Evolutionary conservation across 257 asterid genomes (phyloP), one percentile per base, ranked within the genome.

Genomic region (Vinca minor): DNA sequence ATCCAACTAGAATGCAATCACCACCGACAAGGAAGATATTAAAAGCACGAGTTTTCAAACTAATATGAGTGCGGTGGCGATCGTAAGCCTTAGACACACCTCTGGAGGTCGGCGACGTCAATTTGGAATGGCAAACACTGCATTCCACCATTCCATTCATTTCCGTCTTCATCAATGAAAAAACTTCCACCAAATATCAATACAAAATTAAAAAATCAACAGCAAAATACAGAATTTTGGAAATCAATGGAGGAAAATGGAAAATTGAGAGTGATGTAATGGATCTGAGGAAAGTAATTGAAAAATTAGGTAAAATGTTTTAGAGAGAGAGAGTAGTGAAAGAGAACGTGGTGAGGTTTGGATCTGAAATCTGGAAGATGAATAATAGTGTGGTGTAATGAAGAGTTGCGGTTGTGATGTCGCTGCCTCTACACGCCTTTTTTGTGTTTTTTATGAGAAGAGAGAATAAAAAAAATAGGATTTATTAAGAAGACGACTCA

Each of bases 41-140:
- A 28, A 78, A 75, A n/a, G 76, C 83, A 11, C 80, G 83, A 54
- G 73, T 65, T 64, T 74, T 78, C 55, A 75, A 47, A 10, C 80
- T 71, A 5, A 78, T 56, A 58, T 53, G 63, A 41, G 57, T 75
- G 36, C 83, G 80, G 55, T 78, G 83, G 45, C 71, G 78, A 71
- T 75, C 80, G 57, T 75, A 78, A 0, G 83, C 80, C 70, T 78
- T 78, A 29, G 78, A 72, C 17, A 74, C 69, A 0, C 74, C 57
- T 55, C 55, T 58, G 39, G 77, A 35, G 59, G 23, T 23, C 46
- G 78, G 78, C 14, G 79, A 66, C 72, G 67, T 71, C 71, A 78
- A 59, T 67, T 78, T 78, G 34, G 83, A 75, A 69, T 69, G 83
- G 75, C 83, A 75, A 57, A 78, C 80, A 68, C 78, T 78, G 76